Base-by-base conservation (phyloP, 441 rosid species). In the Corymbia citriodora region DNA sequence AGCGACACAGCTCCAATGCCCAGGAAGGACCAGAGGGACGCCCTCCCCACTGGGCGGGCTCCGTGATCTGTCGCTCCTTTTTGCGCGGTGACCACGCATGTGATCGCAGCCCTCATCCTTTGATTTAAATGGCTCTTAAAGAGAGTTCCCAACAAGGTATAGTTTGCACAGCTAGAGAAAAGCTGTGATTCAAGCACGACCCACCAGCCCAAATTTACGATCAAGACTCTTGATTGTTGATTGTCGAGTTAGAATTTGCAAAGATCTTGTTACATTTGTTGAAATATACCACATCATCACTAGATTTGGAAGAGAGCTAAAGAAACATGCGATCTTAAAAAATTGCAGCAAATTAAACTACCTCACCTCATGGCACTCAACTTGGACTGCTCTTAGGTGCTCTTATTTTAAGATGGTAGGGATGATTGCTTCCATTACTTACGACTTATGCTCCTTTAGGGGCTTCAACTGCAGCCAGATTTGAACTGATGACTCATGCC, bases 391-490 rank as follows among this genome's bases (percentile, higher is more conserved):
- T 63, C 72, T 17, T 17, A 29, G 70, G 70, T 12, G 7, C 70
- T 63, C 81, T 33, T 70, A 18, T 70, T 70, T 31, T 33, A 18
- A 10, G 55, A 82, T 49, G 63, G 89, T 83, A 90, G 87, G 91
- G 87, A 55, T 31, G 50, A 72, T 68, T 87, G 70, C 85, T 85
- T 82, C 87, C 88, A 36, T 89, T 89, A 54, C 88, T 45, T 48
- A 89, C 92, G 89, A 55, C 93, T 79, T 89, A 89, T 89, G 91
- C 90, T 90, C 92, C 91, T 81, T 89, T 79, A 52, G 91, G 87
- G 50, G 90, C 90, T 90, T 90, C 89, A 82, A 88, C 72, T 53
- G 63, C 65, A 59, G 91, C 86, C 10, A 21, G 88, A 86, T 52
- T 86, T 52, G 59, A 86, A 86, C 36, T 59, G 21, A 52, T 86